Percentiles rank a stretch among this genome's conserved stretches.
phyloP scores from a whole-genome alignment of 345 rosid genomes.

The Salix brachista region DNA sequence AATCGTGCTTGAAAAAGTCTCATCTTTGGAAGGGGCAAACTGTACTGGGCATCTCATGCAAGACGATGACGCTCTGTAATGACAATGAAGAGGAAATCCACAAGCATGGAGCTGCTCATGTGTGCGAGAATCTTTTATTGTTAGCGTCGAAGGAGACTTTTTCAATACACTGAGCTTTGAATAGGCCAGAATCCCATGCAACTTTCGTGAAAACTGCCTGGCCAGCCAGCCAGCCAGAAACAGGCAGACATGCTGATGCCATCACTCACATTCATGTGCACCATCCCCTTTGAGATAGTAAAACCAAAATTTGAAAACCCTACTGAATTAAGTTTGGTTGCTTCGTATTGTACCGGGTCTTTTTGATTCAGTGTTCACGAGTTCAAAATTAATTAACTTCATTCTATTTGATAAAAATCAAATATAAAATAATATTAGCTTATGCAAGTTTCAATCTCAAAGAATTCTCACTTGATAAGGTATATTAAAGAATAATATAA shows the following conservation, averaged over 20 bases:
- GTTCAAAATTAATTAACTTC: too few relatives aligned
- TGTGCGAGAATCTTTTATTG: constrained; percentile 11
- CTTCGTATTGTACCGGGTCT: fast-evolving
- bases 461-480: too few relatives aligned
- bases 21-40: neutral
- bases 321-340: too few relatives aligned
- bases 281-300: neutral
- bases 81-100: neutral
- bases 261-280: neutral
- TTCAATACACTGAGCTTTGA: constrained; percentile 4
- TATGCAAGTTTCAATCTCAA: too few relatives aligned
- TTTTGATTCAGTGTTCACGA: too few relatives aligned
- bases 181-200: constrained; percentile 13
- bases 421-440: too few relatives aligned
- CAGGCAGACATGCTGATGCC: constrained; percentile 5
- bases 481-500: too few relatives aligned
- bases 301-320: neutral
- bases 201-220: neutral
- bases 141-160: neutral
- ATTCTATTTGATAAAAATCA: too few relatives aligned
- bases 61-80: neutral
- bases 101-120: neutral
- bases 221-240: neutral
- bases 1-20: neutral
- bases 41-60: neutral